Evolutionary conservation across 2,329 filamentous ascomycete species (phyloP), one percentile per base, ranked within the genome.

Genomic region (Trichoderma hamatum): DNA sequence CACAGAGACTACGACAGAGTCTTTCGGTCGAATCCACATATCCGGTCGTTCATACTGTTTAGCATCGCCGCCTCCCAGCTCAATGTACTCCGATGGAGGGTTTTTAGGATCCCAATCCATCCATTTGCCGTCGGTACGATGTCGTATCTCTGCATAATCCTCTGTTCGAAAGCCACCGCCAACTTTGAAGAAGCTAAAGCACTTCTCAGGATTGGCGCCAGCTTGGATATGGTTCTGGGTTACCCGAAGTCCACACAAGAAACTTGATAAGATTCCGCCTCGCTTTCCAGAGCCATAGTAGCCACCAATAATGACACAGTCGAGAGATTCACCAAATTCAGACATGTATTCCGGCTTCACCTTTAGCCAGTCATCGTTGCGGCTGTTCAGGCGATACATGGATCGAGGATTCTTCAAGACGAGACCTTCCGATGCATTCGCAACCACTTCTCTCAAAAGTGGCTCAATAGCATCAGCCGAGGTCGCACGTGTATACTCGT

Each of bases 291-390:
- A 92, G 16, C 96, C 96, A 77, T 92, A 99, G 80, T 97, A 98
- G 10, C 93, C 96, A 67, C 95, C 96, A 65, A 99, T 88, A 19
- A 99, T 85, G 16, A 97, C 82, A 72, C 94, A 93, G 77, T 99
- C 96, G 3, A 99, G 87, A 0, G 91, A 93, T 80, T 98, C 95
- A 71, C 96, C 96, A 77, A 96, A 97, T 71, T 97, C 95, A 2
- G 90, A 90, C 94, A 98, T 97, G 79, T 99, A 99, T 72, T 99
- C 96, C 1, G 96, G 96, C 76, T 99, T 99, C 10, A 99, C 94
- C 78, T 99, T 99, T 81, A 97, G 91, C 96, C 96, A 99, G 79
- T 97, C 93, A 74, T 97, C 92, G 75, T 96, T 96, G 59, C 96
- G 91, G 73, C 93, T 92, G 76, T 97, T 97, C 11, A 98, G 85